A percentile compares a stretch with the other conserved stretches of the same genome.
Conservation (phyloP, 139 green algal species). For the Chlamydomonas eustigma region DNA sequence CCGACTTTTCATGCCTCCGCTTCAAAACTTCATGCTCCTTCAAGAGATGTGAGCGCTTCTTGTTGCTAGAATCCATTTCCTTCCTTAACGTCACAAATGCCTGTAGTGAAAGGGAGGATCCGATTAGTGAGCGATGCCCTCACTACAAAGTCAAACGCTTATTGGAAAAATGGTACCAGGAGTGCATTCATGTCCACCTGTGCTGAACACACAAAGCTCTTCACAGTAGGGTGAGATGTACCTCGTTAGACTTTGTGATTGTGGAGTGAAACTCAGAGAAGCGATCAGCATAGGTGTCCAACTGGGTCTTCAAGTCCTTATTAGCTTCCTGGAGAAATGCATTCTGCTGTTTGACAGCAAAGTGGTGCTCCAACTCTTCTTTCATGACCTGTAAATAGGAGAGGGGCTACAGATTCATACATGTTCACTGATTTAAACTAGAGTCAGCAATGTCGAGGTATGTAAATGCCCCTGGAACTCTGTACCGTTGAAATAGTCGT, state of each 20-base stretch:
- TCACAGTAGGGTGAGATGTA: background rate
- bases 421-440: no score
- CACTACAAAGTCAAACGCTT: background rate
- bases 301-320: conserved; percentile 28
- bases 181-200: no score
- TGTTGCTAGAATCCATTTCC: conserved; percentile 25
- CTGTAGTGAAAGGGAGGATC: no score
- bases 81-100: conserved; percentile 32
- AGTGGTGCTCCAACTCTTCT: conserved; percentile 15
- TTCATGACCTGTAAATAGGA: conserved; percentile 11
- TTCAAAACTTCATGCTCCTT: conserved; percentile 29
- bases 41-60: conserved; percentile 17
- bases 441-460: no score
- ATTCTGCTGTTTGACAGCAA: conserved; percentile 20
- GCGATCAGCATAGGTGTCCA: conserved; percentile 26
- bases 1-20: conserved; percentile 12
- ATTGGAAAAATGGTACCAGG: background rate
- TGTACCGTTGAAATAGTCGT: no score
- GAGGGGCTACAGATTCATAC: no score
- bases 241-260: conserved; percentile 36
- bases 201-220: background rate
- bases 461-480: no score
- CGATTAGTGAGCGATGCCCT: background rate
- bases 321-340: conserved; percentile 21
- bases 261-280: conserved; percentile 34